phyloP scores from a whole-genome alignment of 148 eudicot genomes.

The Rhododendron ovatum region DNA sequence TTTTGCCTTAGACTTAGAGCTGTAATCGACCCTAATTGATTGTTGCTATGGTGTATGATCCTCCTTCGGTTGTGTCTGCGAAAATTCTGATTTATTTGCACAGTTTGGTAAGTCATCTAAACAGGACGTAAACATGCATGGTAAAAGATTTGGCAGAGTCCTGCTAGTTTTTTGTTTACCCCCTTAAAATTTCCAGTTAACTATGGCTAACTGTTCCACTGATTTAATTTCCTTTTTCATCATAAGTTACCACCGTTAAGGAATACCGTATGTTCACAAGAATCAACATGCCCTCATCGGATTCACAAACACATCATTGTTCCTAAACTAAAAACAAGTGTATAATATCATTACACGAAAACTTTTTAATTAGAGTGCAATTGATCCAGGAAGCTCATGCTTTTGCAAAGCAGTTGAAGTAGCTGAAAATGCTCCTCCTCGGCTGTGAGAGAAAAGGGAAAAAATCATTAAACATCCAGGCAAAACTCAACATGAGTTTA shows the following conservation, averaged over 20 bases:
- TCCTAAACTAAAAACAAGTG: neutral
- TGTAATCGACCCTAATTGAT: neutral
- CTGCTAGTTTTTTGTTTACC: neutral
- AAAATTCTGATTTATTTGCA: neutral
- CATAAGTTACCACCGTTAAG: neutral
- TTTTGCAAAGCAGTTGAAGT: conserved; percentile 1
- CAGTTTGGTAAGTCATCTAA: neutral
- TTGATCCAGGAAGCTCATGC: neutral
- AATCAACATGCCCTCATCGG: neutral
- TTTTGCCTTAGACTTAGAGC: neutral
- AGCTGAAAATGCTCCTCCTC: conserved; percentile 3
- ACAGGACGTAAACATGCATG: no score
- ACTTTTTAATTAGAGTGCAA: neutral
- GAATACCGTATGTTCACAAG: neutral
- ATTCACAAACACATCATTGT: neutral
- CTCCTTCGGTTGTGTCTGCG: neutral
- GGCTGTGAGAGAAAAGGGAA: neutral
- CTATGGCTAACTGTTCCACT: neutral
- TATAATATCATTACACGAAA: neutral
- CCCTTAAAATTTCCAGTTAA: neutral
- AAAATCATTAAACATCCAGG: neutral
- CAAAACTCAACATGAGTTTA: neutral
- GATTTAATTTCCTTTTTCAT: neutral
- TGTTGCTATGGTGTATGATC: neutral
- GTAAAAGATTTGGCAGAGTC: neutral